A percentile compares a stretch with the other conserved stretches of the same genome.
Conservation (phyloP, 257 asterid genomes). For the Petrea volubilis region DNA sequence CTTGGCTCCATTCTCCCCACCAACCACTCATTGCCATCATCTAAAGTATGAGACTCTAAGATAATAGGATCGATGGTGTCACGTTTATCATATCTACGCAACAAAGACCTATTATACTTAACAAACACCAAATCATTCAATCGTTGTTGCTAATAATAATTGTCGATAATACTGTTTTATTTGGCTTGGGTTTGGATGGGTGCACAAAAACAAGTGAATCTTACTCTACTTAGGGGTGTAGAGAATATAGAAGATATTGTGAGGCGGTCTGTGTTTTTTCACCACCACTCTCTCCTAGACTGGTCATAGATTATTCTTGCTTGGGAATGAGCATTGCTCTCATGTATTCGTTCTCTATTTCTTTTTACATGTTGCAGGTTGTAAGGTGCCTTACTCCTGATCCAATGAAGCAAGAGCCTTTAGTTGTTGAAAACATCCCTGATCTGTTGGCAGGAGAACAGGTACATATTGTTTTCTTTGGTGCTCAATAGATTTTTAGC, state of each 20-base stretch:
- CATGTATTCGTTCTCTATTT: constrained; percentile 17
- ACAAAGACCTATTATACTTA: too few relatives aligned
- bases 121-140: too few relatives aligned
- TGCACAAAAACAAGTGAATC: neutral
- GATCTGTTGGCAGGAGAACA: constrained; percentile 96
- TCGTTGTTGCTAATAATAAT: too few relatives aligned
- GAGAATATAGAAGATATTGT: neutral
- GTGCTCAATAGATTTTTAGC: constrained; percentile 4
- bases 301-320: neutral
- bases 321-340: constrained; percentile 14
- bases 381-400: constrained; percentile 70
- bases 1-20: too few relatives aligned
- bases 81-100: too few relatives aligned
- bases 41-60: too few relatives aligned
- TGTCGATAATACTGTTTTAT: neutral
- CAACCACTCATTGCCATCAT: too few relatives aligned
- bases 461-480: constrained; percentile 41
- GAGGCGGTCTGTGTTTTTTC: neutral
- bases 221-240: too few relatives aligned
- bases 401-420: constrained; percentile 87
- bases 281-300: neutral
- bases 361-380: constrained; percentile 55
- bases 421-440: constrained; percentile 73
- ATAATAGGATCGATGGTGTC: too few relatives aligned
- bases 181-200: neutral